Conservation (phyloP, 139 green algal species). For the Micractinium conductrix region DNA sequence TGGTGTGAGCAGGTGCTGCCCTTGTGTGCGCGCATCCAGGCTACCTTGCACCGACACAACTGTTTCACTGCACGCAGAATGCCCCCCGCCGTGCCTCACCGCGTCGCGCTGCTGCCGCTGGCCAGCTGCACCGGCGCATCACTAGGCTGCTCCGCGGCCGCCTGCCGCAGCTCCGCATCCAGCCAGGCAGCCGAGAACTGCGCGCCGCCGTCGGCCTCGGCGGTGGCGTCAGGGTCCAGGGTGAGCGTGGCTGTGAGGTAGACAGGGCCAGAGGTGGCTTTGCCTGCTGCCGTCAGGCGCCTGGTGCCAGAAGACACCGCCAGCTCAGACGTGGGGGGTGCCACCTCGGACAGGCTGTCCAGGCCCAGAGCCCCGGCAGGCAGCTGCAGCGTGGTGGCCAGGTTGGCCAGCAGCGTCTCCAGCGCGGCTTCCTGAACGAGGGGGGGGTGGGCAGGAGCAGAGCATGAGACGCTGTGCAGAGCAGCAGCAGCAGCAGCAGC, state of each 20-base stretch:
- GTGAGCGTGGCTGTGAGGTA: slow-evolving; percentile 7
- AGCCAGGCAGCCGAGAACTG: slow-evolving; percentile 22
- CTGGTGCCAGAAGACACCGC: neutral
- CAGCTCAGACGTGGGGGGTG: neutral
- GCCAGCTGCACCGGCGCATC: neutral
- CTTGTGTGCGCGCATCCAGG: neutral
- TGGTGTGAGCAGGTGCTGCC: neutral
- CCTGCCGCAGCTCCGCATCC: neutral
- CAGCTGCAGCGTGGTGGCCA: slow-evolving; percentile 10
- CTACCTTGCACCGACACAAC: neutral
- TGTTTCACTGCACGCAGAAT: neutral
- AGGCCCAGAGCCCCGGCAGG: neutral
- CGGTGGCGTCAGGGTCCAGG: neutral
- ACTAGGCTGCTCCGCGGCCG: neutral
- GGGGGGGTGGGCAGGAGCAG: neutral
- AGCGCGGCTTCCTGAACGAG: slow-evolving; percentile 13
- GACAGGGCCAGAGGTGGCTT: neutral
- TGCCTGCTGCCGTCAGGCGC: neutral
- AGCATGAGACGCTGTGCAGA: neutral
- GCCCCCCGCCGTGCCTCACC: neutral
- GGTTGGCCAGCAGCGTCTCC: slow-evolving; percentile 9
- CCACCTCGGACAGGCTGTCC: neutral
- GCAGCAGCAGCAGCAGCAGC: neutral
- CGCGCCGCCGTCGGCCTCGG: neutral
- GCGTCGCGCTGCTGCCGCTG: neutral